Base-by-base conservation (phyloP, 306 rosid genomes). In the Astragalus membranaceus region DNA sequence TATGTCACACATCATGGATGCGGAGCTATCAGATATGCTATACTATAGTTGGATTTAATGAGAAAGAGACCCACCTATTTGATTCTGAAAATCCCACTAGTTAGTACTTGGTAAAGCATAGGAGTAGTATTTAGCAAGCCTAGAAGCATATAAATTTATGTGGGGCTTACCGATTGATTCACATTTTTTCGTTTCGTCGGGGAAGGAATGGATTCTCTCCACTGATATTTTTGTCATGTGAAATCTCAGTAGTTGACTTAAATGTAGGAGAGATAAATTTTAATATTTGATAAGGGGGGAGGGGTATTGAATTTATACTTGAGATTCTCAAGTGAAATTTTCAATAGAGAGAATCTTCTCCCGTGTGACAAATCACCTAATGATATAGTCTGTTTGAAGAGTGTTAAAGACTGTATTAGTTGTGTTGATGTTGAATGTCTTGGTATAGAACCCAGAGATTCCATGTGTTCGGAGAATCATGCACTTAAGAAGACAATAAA, bases 1-100 rank as follows among this genome's bases (percentile, higher is more conserved):
- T n/a, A 54, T 66, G 20, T 59, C 48, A 32, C 30, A 63, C 50
- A 57, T 70, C 82, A 77, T 35, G 43, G 15, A 50, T 47, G 13
- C 2, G 44, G 3, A 39, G 33, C 53, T 68, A 41, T 68, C 42
- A 10, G 7, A 55, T n/a, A 48, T 12, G 14, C 58, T 55, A 17
- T n/a, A 29, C 58, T 54, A 20, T n/a, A 29, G 50, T 36, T 36
- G 48, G 72, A 58, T 4, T 55, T 29, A 39, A 36, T 35, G 54
- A 67, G 26, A 62, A 67, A 30, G 62, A 52, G 26, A 14, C 48
- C 43, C 62, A 62, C 17, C 44, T 9, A 44, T 61, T 32, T 56
- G 26, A 14, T 42, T 2, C 1, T 48, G 14, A 75, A 64, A 64
- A 26, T 68, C 64, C 9, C 75, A 65, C 59, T 52, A 66, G 30